phyloP scores from a whole-genome alignment of 345 rosid species.

The Lagerstroemia speciosa region DNA sequence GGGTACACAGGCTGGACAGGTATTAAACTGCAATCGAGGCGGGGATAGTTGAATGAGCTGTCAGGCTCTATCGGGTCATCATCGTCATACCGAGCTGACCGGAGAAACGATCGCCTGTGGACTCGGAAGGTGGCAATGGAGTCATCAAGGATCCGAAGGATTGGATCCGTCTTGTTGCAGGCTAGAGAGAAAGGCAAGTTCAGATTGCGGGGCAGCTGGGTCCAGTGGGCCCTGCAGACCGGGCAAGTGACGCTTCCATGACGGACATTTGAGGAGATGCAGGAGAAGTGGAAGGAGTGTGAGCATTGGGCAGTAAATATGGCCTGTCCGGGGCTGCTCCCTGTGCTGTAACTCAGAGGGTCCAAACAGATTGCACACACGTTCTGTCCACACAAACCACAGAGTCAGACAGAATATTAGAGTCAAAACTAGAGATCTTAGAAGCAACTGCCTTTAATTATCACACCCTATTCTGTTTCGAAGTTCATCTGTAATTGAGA shows the following conservation, averaged over 20 bases:
- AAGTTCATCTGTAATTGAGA: background rate
- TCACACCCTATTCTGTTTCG: too few species aligned
- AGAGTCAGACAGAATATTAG: background rate
- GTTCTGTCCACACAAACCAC: conserved; percentile 31
- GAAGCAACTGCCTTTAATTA: background rate
- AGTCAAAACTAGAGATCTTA: background rate
- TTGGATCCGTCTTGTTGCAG: conserved; percentile 48
- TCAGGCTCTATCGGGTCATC: conserved; percentile 69
- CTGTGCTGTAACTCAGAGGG: conserved; percentile 48
- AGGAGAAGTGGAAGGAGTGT: conserved; percentile 69
- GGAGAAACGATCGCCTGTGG: conserved; percentile 64
- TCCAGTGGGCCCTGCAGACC: conserved; percentile 86
- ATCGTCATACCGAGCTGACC: conserved; percentile 71
- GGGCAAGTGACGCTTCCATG: conserved; percentile 88
- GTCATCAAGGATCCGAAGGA: conserved; percentile 62
- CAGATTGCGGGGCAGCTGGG: conserved; percentile 72
- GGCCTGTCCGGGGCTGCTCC: conserved; percentile 56
- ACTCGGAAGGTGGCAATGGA: conserved; percentile 70
- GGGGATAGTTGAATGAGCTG: conserved; percentile 34
- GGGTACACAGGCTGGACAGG: conserved; percentile 38
- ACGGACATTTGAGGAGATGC: conserved; percentile 82
- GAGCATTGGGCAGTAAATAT: conserved; percentile 87
- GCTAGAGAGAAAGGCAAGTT: conserved; percentile 40
- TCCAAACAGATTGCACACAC: conserved; percentile 79
- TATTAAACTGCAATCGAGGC: conserved; percentile 41